Conservation (phyloP, 2,329 filamentous ascomycete species). For the Colletotrichum viniferum region DNA sequence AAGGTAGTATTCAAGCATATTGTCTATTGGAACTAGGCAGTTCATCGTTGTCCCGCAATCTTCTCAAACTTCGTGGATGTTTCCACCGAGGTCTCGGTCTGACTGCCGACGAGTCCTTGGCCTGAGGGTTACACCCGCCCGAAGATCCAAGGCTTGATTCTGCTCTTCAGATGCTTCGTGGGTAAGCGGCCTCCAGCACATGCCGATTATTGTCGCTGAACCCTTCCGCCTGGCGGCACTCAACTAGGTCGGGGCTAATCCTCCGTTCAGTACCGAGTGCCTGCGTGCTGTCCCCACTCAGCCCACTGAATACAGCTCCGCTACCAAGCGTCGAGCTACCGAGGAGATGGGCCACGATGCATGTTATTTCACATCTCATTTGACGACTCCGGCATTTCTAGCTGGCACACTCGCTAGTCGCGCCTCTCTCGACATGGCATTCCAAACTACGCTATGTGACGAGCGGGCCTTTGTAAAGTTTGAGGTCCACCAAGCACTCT, state of each 20-base stretch:
- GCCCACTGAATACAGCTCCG: not conserved
- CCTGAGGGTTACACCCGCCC: not conserved
- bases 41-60: not conserved
- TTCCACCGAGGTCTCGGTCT: not conserved
- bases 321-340: not conserved
- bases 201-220: not conserved
- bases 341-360: not conserved
- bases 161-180: not conserved
- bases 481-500: not conserved
- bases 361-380: conserved; percentile 15
- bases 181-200: not conserved
- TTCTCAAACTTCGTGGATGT: not conserved
- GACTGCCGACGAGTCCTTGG: not conserved
- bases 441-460: not conserved
- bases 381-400: conserved; percentile 6
- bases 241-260: not conserved
- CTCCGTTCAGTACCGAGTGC: not conserved
- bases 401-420: not conserved
- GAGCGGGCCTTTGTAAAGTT: not conserved
- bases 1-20: not conserved
- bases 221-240: not conserved
- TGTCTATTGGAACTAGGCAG: not conserved
- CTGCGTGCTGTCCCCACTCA: not conserved
- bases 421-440: not conserved
- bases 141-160: not conserved